Percentiles rank a stretch among this genome's conserved stretches.
Conservation (phyloP, 148 eudicot genomes). For the Chenopodium berlandieri region DNA sequence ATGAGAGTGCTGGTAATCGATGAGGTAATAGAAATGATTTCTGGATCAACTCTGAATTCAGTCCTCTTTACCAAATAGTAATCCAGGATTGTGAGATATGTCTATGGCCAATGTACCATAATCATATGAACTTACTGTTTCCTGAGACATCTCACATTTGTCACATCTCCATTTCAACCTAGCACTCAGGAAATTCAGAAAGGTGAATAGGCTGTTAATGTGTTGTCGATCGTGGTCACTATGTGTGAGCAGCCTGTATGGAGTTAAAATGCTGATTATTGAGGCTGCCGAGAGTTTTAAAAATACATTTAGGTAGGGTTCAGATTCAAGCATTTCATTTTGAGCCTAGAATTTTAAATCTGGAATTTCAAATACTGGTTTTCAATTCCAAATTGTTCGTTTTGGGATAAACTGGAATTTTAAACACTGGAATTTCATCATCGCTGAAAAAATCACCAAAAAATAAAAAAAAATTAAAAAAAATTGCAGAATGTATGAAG, state of each 20-base stretch:
- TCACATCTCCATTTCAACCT: neutral
- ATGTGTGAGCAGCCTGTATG: neutral
- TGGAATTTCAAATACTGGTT: too few species aligned
- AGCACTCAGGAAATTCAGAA: neutral
- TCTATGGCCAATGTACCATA: neutral
- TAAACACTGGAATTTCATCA: too few species aligned
- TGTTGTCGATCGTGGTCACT: neutral
- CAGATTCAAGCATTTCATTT: too few species aligned
- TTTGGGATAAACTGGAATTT: too few species aligned
- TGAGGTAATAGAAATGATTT: constrained; percentile 53
- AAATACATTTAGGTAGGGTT: neutral
- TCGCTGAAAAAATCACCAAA: too few species aligned
- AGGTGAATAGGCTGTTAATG: neutral
- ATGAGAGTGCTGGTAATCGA: constrained; percentile 76
- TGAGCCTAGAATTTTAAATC: too few species aligned
- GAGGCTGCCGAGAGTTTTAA: neutral
- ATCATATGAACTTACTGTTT: neutral
- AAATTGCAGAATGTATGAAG: too few species aligned
- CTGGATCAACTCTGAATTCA: neutral
- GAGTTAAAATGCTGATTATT: neutral
- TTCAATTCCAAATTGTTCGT: too few species aligned
- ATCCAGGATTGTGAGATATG: neutral
- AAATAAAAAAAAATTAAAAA: too few species aligned
- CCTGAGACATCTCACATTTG: neutral
- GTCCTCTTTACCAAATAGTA: neutral